Percentiles rank a stretch among this genome's conserved stretches.
phyloP scores from a whole-genome alignment of 805 yeast species.

The Metschnikowia amazonensis region DNA sequence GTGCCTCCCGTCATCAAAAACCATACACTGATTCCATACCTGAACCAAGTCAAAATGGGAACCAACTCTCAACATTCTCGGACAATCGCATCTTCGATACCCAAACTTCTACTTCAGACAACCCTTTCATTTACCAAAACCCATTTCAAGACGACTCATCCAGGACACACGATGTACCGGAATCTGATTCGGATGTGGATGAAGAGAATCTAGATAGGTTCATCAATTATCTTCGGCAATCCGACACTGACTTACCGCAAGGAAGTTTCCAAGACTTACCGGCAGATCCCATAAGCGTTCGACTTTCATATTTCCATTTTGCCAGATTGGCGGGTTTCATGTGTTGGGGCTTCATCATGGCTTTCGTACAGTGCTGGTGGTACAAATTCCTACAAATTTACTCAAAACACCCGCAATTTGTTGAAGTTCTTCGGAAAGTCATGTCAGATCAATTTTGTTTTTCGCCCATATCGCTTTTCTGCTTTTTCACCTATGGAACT shows the following conservation, averaged over 20 bases:
- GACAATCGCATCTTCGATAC: neutral
- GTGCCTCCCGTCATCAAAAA: neutral
- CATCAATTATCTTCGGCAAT: conserved; percentile 33
- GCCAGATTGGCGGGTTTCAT: conserved; percentile 73
- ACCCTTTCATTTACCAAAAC: neutral
- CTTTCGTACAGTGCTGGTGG: conserved; percentile 87
- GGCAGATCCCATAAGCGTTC: conserved; percentile 1
- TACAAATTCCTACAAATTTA: conserved; percentile 79
- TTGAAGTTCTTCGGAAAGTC: conserved; percentile 81
- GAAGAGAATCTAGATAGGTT: conserved; percentile 30
- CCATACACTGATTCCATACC: conserved; percentile 1
- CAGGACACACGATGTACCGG: neutral
- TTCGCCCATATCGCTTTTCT: conserved; percentile 79
- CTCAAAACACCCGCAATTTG: conserved; percentile 75
- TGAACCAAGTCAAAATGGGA: neutral
- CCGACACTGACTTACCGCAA: conserved; percentile 17
- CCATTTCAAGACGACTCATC: neutral
- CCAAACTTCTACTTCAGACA: neutral
- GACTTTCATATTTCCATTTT: conserved; percentile 52
- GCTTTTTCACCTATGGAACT: conserved; percentile 82
- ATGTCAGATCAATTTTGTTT: conserved; percentile 85
- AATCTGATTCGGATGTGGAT: conserved; percentile 21
- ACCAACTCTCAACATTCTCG: neutral
- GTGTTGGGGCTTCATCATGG: conserved; percentile 81
- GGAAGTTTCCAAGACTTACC: neutral